Conservation (phyloP, 306 rosid species). For the Cucumis sativus region Cucumber_9930_V3 NC_026661.2:3428501-3429000, state of each 20-base stretch:
- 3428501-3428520: not conserved
- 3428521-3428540: not conserved
- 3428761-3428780: not conserved
- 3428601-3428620: not conserved
- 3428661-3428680: not conserved
- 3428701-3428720: not conserved
- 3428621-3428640: not conserved
- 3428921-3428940: no score
- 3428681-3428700: not conserved
- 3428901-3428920: no score
- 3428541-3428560: not conserved
- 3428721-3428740: not conserved
- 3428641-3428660: not conserved
- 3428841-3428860: no score
- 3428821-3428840: no score
- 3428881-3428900: no score
- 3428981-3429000: not conserved
- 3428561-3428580: not conserved
- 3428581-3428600: not conserved
- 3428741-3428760: not conserved
- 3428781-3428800: not conserved
- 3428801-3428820: no score
- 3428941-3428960: no score
- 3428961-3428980: no score
- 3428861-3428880: no score